Base-by-base conservation (phyloP, 306 rosid genomes). In the Luffa acutangula region DNA sequence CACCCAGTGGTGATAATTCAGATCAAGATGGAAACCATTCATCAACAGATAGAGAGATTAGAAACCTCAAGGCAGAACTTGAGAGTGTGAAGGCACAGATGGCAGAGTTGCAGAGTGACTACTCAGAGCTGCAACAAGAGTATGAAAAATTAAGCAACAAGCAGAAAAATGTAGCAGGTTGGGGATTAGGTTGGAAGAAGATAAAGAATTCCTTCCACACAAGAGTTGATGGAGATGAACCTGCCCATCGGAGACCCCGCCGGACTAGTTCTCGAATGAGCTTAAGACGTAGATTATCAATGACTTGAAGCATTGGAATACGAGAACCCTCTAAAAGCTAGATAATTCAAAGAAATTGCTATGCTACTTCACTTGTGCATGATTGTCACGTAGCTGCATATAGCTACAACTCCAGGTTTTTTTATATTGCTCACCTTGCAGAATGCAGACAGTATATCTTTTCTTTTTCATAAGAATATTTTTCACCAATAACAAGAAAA, bases 181-280 rank as follows among this genome's bases (percentile, higher is more conserved):
- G 96, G 99, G 82, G 78, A 79, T 54, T 80, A 2, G 83, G 92
- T 70, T 95, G 97, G 97, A 82, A 86, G 77, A 95, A 89, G 93
- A 88, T 93, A 69, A 91, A 85, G 83, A 88, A 85, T 43, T 91
- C 98, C 18, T 86, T 93, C 79, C 93, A 90, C 31, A 57, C 80
- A 83, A 95, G 84, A 90, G 46, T 77, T 33, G 84, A 87, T 37
- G 91, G 84, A 63, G 83, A 84, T 21, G 97, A 87, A 85, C 81
- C 77, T 53, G 83, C 78, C 71, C 85, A 60, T 77, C 85, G 51
- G 66, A 83, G 90, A 83, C 75, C 86, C 59, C 80, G 82, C 41
- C 45, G 57, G 31, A 39, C 60, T 56, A 60, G 75, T 69, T 37
- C 58, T 6, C 85, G 42, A 90, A n/a, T 65, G 86, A 77, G 76